Base-by-base conservation (phyloP, 805 yeast genomes). In the Hanseniaspora taiwanica region DNA sequence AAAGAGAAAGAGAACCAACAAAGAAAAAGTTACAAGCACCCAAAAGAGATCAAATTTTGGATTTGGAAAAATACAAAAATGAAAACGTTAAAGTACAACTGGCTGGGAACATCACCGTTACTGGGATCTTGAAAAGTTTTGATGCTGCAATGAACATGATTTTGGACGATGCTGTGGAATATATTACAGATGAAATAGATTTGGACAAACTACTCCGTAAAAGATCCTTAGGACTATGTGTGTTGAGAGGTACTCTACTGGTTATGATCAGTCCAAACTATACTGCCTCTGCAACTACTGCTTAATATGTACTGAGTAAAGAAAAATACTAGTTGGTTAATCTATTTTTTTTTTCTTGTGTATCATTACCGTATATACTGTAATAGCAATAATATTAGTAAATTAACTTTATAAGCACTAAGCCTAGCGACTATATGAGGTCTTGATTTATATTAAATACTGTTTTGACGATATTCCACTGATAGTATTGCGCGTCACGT, bases 1-100 rank as follows among this genome's bases (percentile, higher is more conserved):
- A 32, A 35, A 27, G 37, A 44, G 31, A 38, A 42, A 41, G 42
- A 42, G 41, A 44, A 44, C 42, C 42, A 46, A 44, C 40, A 44
- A 37, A 29, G 46, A 61, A 58, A 45, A 63, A 63, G 48, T 56
- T 67, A 48, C 85, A 78, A 49, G 76, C 85, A 12, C 97, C 96
- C 27, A 82, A 81, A 65, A 81, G 85, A 60, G 96, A 87, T 46
- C 93, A 95, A 18, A 83, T 87, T 44, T 66, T 85, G 42, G 86
- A 87, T 57, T 66, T 91, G 44, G 73, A 78, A 46, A 80, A 76
- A 53, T 83, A 81, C 56, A 74, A 74, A 51, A 93, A 84, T 55
- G 68, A 79, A 49, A 59, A 68, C 48, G 75, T 89, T 32, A 71
- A 78, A 50, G 89, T 87, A 40, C 78, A 81, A 51, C 76, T 91